Percentiles rank a stretch among this genome's conserved stretches.
Conservation (phyloP, 2,329 filamentous ascomycete genomes). For the Aspergillus niger region DNA sequence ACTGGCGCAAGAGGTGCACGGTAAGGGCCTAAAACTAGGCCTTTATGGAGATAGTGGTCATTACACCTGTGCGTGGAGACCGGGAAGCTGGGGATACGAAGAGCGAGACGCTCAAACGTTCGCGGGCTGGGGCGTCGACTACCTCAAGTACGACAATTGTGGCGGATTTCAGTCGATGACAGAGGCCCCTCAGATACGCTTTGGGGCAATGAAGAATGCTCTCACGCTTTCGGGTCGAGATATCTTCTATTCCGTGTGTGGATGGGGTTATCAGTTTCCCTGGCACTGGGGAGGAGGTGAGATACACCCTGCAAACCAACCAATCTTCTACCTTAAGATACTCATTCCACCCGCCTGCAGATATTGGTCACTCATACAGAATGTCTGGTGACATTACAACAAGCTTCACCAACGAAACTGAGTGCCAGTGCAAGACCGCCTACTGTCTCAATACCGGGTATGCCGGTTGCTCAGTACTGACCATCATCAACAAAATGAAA, state of each 20-base stretch:
- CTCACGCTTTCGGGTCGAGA: constrained; percentile 44
- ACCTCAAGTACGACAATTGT: constrained; percentile 59
- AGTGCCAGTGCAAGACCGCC: constrained; percentile 22
- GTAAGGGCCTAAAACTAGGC: neutral
- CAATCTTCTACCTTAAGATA: no score
- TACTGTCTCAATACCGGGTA: constrained; percentile 41
- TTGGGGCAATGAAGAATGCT: constrained; percentile 50
- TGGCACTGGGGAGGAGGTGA: constrained; percentile 48
- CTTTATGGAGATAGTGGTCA: constrained; percentile 49
- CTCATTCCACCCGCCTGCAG: neutral
- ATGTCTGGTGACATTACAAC: constrained; percentile 31
- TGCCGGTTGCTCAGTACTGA: constrained; percentile 26
- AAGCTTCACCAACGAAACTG: constrained; percentile 23
- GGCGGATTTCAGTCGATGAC: constrained; percentile 25
- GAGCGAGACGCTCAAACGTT: constrained; percentile 57
- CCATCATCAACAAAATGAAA: constrained; percentile 16
- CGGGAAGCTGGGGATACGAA: constrained; percentile 52
- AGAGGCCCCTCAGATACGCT: constrained; percentile 40
- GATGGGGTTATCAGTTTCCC: constrained; percentile 53
- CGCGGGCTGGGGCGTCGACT: constrained; percentile 58
- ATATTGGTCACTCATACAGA: constrained; percentile 26
- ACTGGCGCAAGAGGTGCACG: neutral
- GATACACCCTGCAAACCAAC: neutral
- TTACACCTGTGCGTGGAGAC: constrained; percentile 49
- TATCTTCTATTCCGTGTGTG: constrained; percentile 53